phyloP scores from a whole-genome alignment of 2,329 filamentous ascomycete species.

The Cyclaneusma minus region DNA sequence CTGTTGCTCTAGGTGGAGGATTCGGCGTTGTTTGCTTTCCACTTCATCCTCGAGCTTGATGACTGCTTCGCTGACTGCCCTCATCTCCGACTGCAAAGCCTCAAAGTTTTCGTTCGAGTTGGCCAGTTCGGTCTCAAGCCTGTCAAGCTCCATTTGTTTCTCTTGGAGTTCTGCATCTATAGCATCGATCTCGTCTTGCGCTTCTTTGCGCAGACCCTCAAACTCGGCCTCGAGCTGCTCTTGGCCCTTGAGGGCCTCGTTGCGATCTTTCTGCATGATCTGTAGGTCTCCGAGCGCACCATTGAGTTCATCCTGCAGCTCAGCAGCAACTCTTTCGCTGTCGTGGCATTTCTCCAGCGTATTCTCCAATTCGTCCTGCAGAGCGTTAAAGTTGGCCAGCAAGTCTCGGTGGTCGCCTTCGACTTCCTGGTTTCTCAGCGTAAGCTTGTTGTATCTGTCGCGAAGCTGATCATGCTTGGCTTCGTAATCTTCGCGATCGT shows the following conservation, averaged over 20 bases:
- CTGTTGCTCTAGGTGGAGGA: conserved; percentile 71
- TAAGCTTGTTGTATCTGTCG: conserved; percentile 73
- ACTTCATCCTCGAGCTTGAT: conserved; percentile 83
- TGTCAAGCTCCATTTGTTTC: conserved; percentile 54
- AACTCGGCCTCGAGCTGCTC: conserved; percentile 44
- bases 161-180: conserved; percentile 60
- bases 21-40: conserved; percentile 59
- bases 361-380: conserved; percentile 67
- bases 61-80: conserved; percentile 74
- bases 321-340: conserved; percentile 38
- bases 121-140: conserved; percentile 54
- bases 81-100: conserved; percentile 87
- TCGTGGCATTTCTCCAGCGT: conserved; percentile 48
- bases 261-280: conserved; percentile 65
- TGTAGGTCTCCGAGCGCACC: conserved; percentile 67
- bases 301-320: conserved; percentile 69
- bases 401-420: too few species aligned
- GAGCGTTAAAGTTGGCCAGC: too few species aligned
- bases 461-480: conserved; percentile 68
- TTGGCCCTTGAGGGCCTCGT: conserved; percentile 60
- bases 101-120: conserved; percentile 76
- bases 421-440: conserved; percentile 81
- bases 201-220: conserved; percentile 42
- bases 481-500: conserved; percentile 75
- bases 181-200: conserved; percentile 49